Conservation (phyloP, 441 rosid genomes). For the Manihot esculenta region DNA sequence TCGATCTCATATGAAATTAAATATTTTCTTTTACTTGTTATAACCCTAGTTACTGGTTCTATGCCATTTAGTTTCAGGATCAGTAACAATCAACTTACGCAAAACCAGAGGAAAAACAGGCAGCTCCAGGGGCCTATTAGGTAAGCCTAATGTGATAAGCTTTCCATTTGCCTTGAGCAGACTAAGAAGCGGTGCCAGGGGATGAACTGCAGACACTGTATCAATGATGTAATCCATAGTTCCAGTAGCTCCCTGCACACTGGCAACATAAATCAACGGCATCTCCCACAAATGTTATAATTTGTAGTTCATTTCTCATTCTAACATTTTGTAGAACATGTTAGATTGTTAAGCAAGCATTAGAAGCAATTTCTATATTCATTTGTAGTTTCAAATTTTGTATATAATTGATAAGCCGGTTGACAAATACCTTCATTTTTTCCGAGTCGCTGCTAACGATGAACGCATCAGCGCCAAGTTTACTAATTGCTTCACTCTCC, state of each 20-base stretch:
- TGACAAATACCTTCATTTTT: slow-evolving; percentile 54
- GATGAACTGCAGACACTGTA: slow-evolving; percentile 75
- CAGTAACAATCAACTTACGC: slow-evolving; percentile 38
- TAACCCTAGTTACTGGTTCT: too few relatives aligned
- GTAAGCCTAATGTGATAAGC: slow-evolving; percentile 64
- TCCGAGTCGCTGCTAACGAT: slow-evolving; percentile 55
- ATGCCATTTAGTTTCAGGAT: too few relatives aligned
- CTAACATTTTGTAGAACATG: background rate
- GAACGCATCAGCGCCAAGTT: slow-evolving; percentile 70
- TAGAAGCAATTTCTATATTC: background rate
- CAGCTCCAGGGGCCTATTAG: slow-evolving; percentile 70
- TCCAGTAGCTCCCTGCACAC: slow-evolving; percentile 55
- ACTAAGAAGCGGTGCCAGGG: slow-evolving; percentile 54
- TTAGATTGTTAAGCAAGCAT: background rate
- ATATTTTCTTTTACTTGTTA: too few relatives aligned
- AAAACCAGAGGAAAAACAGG: slow-evolving; percentile 63
- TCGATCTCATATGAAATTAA: too few relatives aligned
- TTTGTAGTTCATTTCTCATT: background rate
- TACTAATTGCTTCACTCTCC: slow-evolving; percentile 60
- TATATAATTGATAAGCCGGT: background rate
- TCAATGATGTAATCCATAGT: slow-evolving; percentile 79
- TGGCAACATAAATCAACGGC: background rate
- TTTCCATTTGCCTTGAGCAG: slow-evolving; percentile 76
- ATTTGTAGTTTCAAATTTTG: background rate
- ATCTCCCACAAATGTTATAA: background rate